Evolutionary conservation across 176 grass and related monocot genomes (phyloP).

Genomic region (Oryza meridionalis): DNA sequence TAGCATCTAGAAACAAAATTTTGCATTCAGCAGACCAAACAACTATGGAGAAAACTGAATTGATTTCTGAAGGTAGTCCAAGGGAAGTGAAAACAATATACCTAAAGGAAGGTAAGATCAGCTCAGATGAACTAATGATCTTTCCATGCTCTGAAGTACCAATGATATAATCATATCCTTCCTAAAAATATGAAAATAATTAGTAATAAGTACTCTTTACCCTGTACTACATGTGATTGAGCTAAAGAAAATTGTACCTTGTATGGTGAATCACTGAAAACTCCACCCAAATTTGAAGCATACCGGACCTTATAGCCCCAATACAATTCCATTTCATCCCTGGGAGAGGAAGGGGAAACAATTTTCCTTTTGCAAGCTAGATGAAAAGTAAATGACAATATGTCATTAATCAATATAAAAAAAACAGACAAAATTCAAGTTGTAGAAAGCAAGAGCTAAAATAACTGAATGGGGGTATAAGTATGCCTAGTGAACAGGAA

Average conservation of each 20-base stretch:
- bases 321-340: slow-evolving; percentile 72
- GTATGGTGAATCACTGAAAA: slow-evolving; percentile 65
- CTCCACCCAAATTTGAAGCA: slow-evolving; percentile 77
- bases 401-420: slow-evolving; percentile 33
- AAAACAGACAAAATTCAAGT: slow-evolving; percentile 14
- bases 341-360: slow-evolving; percentile 57
- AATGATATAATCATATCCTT: slow-evolving; percentile 92
- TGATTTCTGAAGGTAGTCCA: slow-evolving; percentile 23
- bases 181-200: slow-evolving; percentile 55
- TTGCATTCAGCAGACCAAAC: background rate
- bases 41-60: slow-evolving; percentile 10
- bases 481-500: background rate
- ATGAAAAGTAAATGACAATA: slow-evolving; percentile 21
- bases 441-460: slow-evolving; percentile 8
- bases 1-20: slow-evolving; percentile 27
- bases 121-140: slow-evolving; percentile 85
- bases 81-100: slow-evolving; percentile 29
- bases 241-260: slow-evolving; percentile 64
- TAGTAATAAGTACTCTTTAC: background rate
- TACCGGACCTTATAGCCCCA: slow-evolving; percentile 97
- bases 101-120: slow-evolving; percentile 78
- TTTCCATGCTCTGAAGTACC: slow-evolving; percentile 96
- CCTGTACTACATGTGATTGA: background rate
- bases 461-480: background rate
- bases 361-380: slow-evolving; percentile 71